Conservation (phyloP, 129 eudicot genomes). For the Artemisia tridentata region DNA sequence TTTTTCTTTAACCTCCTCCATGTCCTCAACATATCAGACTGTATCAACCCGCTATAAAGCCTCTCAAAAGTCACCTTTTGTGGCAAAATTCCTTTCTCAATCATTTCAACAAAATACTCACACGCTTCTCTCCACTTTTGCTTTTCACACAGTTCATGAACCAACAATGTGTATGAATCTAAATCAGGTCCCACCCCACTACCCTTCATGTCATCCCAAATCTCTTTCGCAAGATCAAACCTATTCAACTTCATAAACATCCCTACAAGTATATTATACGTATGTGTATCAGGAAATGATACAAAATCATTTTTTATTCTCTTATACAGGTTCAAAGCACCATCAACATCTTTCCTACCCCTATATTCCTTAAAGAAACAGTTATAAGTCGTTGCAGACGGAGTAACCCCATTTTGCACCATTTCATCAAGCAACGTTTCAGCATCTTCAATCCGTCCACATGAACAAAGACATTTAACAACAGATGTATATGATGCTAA, state of each 20-base stretch:
- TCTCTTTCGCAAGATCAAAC: slow-evolving; percentile 56
- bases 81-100: slow-evolving; percentile 88
- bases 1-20: slow-evolving; percentile 92
- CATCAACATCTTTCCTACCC: slow-evolving; percentile 75
- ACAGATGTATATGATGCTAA: slow-evolving; percentile 71
- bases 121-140: slow-evolving; percentile 80
- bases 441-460: slow-evolving; percentile 69
- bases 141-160: slow-evolving; percentile 77
- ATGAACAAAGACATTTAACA: slow-evolving; percentile 80
- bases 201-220: slow-evolving; percentile 81
- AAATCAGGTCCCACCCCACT: slow-evolving; percentile 76
- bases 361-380: slow-evolving; percentile 86
- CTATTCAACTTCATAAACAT: slow-evolving; percentile 58
- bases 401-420: slow-evolving; percentile 61
- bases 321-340: slow-evolving; percentile 63
- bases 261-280: slow-evolving; percentile 71
- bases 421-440: slow-evolving; percentile 62
- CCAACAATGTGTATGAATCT: slow-evolving; percentile 81
- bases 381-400: slow-evolving; percentile 68
- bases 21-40: slow-evolving; percentile 75
- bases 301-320: slow-evolving; percentile 61
- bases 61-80: slow-evolving; percentile 91
- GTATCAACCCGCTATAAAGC: slow-evolving; percentile 74
- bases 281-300: slow-evolving; percentile 48
- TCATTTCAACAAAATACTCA: slow-evolving; percentile 79